Evolutionary conservation across 345 rosid species (phyloP).

Genomic region (Citrus sp.): DNA sequence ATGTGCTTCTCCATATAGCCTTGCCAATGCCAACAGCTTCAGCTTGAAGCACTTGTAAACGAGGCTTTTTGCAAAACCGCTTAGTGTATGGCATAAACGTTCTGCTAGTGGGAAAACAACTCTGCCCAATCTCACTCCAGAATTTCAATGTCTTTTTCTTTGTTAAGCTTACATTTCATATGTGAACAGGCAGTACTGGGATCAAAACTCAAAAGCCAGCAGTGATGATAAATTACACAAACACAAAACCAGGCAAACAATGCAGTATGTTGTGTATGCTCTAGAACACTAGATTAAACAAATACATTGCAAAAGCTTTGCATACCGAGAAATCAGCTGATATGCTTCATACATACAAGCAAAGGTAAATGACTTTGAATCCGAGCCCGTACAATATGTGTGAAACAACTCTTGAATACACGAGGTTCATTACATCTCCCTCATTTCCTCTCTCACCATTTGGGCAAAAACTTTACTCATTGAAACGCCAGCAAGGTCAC

Average conservation of each 20-base stretch:
- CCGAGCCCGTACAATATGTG: background rate
- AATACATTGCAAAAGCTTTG: background rate
- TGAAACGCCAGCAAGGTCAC: constrained; percentile 45
- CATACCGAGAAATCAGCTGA: background rate
- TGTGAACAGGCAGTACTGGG: no score
- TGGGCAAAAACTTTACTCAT: constrained; percentile 66
- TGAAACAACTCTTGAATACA: background rate
- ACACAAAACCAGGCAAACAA: background rate
- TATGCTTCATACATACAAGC: background rate
- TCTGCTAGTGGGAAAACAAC: background rate
- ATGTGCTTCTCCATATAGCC: background rate
- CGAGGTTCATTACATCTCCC: constrained; percentile 18
- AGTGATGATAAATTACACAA: background rate
- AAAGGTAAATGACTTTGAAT: no score
- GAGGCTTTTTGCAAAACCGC: background rate
- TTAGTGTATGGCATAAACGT: background rate
- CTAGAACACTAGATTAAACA: background rate
- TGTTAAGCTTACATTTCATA: background rate
- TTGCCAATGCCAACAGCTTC: background rate
- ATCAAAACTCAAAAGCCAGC: background rate
- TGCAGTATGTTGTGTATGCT: background rate
- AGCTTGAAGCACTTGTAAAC: background rate
- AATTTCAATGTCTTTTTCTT: background rate
- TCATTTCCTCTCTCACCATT: constrained; percentile 55
- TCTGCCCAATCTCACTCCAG: background rate